These are phyloP conservation scores for Lentinula sp. DNA, from an alignment of 768 basidiomycete species.

Conservation along the genomic window DNA sequence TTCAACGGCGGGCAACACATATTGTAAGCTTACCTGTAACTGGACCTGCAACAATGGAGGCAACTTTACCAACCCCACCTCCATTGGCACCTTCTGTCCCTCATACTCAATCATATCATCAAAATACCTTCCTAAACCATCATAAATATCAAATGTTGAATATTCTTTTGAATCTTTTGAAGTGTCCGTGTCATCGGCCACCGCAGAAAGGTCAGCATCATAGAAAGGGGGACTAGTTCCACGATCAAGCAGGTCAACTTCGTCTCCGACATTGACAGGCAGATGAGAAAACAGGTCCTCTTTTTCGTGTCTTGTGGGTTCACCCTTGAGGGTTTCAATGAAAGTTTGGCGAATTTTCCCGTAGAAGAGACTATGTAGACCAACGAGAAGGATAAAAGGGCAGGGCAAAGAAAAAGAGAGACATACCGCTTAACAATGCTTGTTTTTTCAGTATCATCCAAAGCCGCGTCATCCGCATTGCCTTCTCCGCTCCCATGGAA, in stretches of 20 bases:
- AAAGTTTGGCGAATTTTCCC: slow-evolving; percentile 70
- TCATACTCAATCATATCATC: slow-evolving; percentile 85
- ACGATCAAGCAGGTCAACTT: not conserved
- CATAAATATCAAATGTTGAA: slow-evolving; percentile 80
- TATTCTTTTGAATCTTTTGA: not conserved
- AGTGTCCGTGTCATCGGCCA: not conserved
- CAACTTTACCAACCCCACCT: slow-evolving; percentile 76
- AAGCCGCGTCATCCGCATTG: slow-evolving; percentile 29
- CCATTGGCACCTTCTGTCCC: slow-evolving; percentile 82
- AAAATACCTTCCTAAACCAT: slow-evolving; percentile 88
- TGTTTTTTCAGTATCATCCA: slow-evolving; percentile 46
- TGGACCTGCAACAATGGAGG: slow-evolving; percentile 94
- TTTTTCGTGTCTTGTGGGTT: slow-evolving; percentile 51
- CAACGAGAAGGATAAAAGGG: not conserved
- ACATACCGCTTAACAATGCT: slow-evolving; percentile 80
- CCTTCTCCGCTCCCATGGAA: slow-evolving; percentile 37
- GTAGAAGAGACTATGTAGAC: slow-evolving; percentile 57
- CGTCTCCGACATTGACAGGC: slow-evolving; percentile 84
- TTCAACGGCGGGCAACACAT: not conserved
- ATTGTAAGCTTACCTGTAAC: slow-evolving; percentile 61
- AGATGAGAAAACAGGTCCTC: slow-evolving; percentile 93
- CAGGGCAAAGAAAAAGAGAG: not conserved
- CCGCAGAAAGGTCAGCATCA: not conserved
- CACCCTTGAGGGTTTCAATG: slow-evolving; percentile 25
- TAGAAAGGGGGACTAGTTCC: not conserved